Evolutionary conservation across 1,284 basidiomycete genomes (phyloP), one percentile per base, ranked within the genome.

Genomic region (Earliella scabrosa): DNA sequence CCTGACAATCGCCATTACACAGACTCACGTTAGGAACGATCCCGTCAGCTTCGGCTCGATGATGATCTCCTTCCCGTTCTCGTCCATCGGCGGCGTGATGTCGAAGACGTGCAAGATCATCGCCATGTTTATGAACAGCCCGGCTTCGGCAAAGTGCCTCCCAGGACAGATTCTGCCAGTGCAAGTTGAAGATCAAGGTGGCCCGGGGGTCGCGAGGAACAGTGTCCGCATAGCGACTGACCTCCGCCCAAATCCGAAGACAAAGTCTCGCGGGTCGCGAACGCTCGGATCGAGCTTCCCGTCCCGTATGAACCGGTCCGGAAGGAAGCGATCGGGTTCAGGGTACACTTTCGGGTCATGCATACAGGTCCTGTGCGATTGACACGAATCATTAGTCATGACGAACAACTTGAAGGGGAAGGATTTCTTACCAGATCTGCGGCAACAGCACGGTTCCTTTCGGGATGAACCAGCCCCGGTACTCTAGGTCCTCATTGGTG

Each of bases 321-420:
- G 66, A n/a, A 48, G 50, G 56, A 67, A 66, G 27, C 38, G 36
- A 4, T 66, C 61, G 8, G 66, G 63, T 18, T 68, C 61, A 0
- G 66, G 64, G 45, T 63, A 68, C 3, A 43, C 51, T 10, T 48
- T 50, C n/a, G 59, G 61, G 49, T 67, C 63, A 13, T 63, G 63
- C 6, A 60, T 49, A 31, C 64, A 57, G 3, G 52, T 60, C 64
- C 64, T 49, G 26, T 31, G 32, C 26, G 38, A 29, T 21, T 11
- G 32, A 34, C 46, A 34, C 38, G 4, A 18, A 2, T n/a, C n/a
- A 24, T 26, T n/a, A n/a, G 40, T n/a, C n/a, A 50, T n/a, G n/a
- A n/a, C n/a, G 52, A 40, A 31, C 13, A 10, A 7, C 10, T 75
- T 76, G 71, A 31, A 77, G 72, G 56, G 75, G 77, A 24, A 27